Percentiles rank a stretch among this genome's conserved stretches.
phyloP scores from a whole-genome alignment of 2,329 filamentous ascomycete genomes.

The Xylaria multiplex region DNA sequence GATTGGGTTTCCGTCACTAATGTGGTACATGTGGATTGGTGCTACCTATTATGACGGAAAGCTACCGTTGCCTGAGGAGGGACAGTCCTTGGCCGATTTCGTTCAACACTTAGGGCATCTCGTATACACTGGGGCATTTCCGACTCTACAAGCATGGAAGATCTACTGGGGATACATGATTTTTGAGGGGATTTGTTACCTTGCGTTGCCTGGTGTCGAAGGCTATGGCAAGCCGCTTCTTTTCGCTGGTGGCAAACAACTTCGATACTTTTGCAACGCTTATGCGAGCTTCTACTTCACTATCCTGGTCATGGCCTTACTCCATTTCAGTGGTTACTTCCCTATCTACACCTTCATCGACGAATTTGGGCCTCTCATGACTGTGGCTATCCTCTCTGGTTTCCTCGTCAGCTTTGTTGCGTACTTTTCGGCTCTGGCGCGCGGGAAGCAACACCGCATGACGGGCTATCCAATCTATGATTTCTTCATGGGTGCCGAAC shows the following conservation, averaged over 20 bases:
- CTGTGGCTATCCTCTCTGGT: slow-evolving; percentile 90
- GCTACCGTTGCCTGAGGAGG: slow-evolving; percentile 73
- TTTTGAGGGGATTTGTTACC: slow-evolving; percentile 84
- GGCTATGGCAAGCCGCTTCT: slow-evolving; percentile 88
- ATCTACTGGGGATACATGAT: slow-evolving; percentile 97
- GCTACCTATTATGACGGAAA: slow-evolving; percentile 91
- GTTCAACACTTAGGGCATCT: slow-evolving; percentile 74
- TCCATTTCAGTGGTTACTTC: slow-evolving; percentile 88
- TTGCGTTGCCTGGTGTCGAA: slow-evolving; percentile 86
- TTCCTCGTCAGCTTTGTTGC: slow-evolving; percentile 84
- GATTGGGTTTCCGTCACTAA: slow-evolving; percentile 89
- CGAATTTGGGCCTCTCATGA: slow-evolving; percentile 92
- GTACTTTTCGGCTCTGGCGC: slow-evolving; percentile 83
- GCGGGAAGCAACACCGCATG: slow-evolving; percentile 91
- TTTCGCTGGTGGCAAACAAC: slow-evolving; percentile 83
- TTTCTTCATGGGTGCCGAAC: slow-evolving; percentile 92
- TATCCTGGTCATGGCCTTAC: slow-evolving; percentile 72
- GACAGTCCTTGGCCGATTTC: slow-evolving; percentile 77
- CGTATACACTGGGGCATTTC: slow-evolving; percentile 86
- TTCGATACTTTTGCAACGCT: slow-evolving; percentile 94
- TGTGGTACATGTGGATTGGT: slow-evolving; percentile 99
- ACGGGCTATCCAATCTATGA: slow-evolving; percentile 86
- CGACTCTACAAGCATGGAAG: slow-evolving; percentile 81
- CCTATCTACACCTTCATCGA: slow-evolving; percentile 92
- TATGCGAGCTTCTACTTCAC: slow-evolving; percentile 89